Evolutionary conservation across 148 eudicot species (phyloP), one percentile per base, ranked within the genome.

Genomic region (Silene uniflora): DNA sequence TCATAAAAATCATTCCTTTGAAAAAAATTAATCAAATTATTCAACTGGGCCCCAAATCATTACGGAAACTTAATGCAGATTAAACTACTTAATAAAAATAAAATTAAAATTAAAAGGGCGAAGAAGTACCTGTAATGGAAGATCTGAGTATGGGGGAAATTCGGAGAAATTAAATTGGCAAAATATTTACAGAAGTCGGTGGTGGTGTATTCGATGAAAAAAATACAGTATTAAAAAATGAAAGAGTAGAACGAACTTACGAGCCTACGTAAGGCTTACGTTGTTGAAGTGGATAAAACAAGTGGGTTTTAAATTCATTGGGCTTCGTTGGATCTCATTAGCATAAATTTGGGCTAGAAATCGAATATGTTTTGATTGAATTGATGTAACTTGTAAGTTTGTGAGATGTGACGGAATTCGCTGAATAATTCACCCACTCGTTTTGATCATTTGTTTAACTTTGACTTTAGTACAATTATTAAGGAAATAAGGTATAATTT

Each of bases 121-220:
- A 5, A 47, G 16, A 47, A 47, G 25, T 47, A 69, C 72, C 56
- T 47, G 58, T 9, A 12, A 69, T 23, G n/a, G 72, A 69, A 69
- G 72, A 69, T 69, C 72, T 69, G 58, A 55, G 59, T 46, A 23
- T 21, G 18, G 58, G 58, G 17, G 10, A 47, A 69, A 9, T 69
- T 69, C 12, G 32, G 17, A 13, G 29, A 22, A 69, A 21, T 10
- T 46, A 23, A 69, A 49, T 12, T 22, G 19, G 58, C 17, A 42
- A 46, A 46, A 46, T 35, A 46, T 46, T 4, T 68, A 69, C 54
- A 69, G 27, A 46, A 47, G 72, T 69, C 72, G 72, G 72, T 69
- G 72, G 27, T 46, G 29, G 5, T 69, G 52, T 14, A 17, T 39
- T 67, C 70, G 19, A 35, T 67, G 23, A 12, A 10, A 64, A 25